A percentile compares a stretch with the other conserved stretches of the same genome.
Evolutionary conservation across 345 rosid species (phyloP).

Genomic region (Gossypium longicalyx): DNA sequence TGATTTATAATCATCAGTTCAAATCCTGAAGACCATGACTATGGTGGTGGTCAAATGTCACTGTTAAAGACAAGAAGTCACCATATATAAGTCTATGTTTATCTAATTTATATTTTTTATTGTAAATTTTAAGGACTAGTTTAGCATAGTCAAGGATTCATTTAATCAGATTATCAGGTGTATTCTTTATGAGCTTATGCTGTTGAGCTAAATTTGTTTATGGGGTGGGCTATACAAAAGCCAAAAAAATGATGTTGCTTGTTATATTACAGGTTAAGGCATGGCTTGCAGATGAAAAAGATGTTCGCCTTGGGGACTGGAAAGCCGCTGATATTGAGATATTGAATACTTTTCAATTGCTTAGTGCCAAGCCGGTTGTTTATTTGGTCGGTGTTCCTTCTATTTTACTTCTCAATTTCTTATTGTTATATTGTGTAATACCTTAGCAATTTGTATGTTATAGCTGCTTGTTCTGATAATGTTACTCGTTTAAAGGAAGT

Average conservation of each 20-base stretch:
- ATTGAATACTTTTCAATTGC: conserved; percentile 87
- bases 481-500: background rate
- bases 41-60: background rate
- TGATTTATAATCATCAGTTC: background rate
- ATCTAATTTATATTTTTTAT: background rate
- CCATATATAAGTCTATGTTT: background rate
- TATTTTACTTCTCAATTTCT: background rate
- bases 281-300: conserved; percentile 80
- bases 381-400: conserved; percentile 57
- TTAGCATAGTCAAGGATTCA: background rate
- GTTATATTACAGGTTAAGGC: conserved; percentile 56
- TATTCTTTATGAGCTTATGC: background rate
- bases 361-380: conserved; percentile 94
- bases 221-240: background rate
- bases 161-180: background rate
- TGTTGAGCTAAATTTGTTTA: background rate
- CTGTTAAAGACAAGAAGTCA: background rate
- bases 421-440: background rate
- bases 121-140: background rate
- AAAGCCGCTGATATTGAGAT: conserved; percentile 94
- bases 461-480: background rate
- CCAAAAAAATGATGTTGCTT: conserved; percentile 13
- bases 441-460: background rate
- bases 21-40: background rate
- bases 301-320: conserved; percentile 94